Evolutionary conservation across 495 filamentous ascomycete species (phyloP), one percentile per base, ranked within the genome.

Genomic region (Podospora appendiculata): DNA sequence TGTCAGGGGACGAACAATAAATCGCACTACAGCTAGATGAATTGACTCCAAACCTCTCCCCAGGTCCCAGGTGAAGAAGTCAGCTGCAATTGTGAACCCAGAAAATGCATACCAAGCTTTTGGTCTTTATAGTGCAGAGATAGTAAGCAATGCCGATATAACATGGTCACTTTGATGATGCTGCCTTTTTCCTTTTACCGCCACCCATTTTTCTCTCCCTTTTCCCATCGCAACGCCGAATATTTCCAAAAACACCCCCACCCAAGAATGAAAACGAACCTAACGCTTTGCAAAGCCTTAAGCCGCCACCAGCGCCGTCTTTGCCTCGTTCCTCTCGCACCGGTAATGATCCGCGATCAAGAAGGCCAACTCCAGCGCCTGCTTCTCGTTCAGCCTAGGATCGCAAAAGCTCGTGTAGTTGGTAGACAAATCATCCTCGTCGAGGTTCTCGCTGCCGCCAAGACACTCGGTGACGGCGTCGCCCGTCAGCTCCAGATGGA

Each of bases 401-500:
- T 98, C 93, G 67, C 93, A 98, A 74, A 90, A 96, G 32, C 86
- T 93, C 3, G 88, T 94, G 66, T 98, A 98, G 49, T 94, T 86
- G 45, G 88, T 79, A 5, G 81, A 81, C 38, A 98, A 72, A 51
- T 95, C 91, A 53, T 91, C 88, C 64, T 96, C 93, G 6, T 78
- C 86, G 55, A 96, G 72, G 0, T 88, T 88, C 61, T 87, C 89
- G 47, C 89, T 92, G 18, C 94, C 93, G 51, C 94, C 93, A 0
- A 92, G 78, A 64, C 93, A 98, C 73, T 98, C 93, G 5, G 93
- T 98, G 14, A 98, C 93, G 32, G 90, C 87, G 54, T 98, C 93
- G 11, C 93, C 93, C 0, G 93, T 98, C 25, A 97, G 67, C 68
- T 98, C 93, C 14, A 98, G 74, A 71, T 98, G 93, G 61, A 97